A percentile compares a stretch with the other conserved stretches of the same genome.
Evolutionary conservation across 108 stramenopile genomes (phyloP).

Genomic region (Aurantiochytrium sp.): DNA sequence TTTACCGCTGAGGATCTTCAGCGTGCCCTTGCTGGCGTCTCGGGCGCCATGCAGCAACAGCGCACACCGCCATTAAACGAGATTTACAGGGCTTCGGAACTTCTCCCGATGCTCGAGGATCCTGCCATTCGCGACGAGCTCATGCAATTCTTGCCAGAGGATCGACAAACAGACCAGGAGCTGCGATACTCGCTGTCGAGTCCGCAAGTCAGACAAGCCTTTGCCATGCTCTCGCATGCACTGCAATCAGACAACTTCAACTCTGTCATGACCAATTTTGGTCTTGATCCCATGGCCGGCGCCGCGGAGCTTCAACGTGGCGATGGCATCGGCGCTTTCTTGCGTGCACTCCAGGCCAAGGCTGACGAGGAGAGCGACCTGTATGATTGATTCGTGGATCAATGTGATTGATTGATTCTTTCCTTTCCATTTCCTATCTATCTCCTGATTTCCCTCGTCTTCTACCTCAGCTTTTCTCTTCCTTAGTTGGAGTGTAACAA

Average conservation of each 20-base stretch:
- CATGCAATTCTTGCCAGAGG: slow-evolving; percentile 28
- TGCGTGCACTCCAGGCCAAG: neutral
- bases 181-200: slow-evolving; percentile 25
- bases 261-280: slow-evolving; percentile 1
- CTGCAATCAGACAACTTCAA: slow-evolving; percentile 24
- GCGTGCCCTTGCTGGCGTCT: slow-evolving; percentile 30
- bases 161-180: slow-evolving; percentile 27
- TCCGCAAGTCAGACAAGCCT: slow-evolving; percentile 37
- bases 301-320: neutral
- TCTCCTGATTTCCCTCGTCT: too few species aligned
- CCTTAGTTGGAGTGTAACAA: too few species aligned
- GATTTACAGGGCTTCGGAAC: slow-evolving; percentile 14
- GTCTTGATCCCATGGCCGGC: neutral
- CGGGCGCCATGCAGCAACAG: slow-evolving; percentile 16
- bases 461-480: too few species aligned
- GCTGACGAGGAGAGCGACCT: neutral
- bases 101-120: slow-evolving; percentile 31
- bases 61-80: slow-evolving; percentile 17
- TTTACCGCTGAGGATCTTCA: slow-evolving; percentile 37
- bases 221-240: slow-evolving; percentile 22
- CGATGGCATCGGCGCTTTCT: slow-evolving; percentile 6
- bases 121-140: slow-evolving; percentile 29
- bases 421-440: too few species aligned
- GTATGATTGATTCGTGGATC: neutral
- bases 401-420: too few species aligned